Percentiles rank a stretch among this genome's conserved stretches.
Evolutionary conservation across 768 basidiomycete species (phyloP).

Genomic region (Postia placenta): DNA sequence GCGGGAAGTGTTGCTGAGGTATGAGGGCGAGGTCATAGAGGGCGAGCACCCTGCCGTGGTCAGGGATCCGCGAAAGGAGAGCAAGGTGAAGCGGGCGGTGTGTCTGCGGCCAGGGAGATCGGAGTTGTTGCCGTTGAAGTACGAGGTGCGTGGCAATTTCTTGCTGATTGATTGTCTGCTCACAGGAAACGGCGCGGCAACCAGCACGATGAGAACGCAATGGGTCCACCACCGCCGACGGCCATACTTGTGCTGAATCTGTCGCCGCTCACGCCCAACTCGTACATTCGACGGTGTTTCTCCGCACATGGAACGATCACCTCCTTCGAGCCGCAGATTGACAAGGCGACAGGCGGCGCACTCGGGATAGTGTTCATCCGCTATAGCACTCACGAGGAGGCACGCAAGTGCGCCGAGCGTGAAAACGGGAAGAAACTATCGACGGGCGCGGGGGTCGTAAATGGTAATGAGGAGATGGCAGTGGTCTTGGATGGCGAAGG

Average conservation of each 20-base stretch:
- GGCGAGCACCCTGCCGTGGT: conserved; percentile 35
- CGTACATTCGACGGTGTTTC: conserved; percentile 63
- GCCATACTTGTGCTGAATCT: conserved; percentile 69
- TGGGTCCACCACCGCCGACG: conserved; percentile 65
- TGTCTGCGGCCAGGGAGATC: conserved; percentile 26
- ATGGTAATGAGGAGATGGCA: conserved; percentile 54
- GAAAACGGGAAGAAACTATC: conserved; percentile 63
- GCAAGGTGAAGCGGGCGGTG: conserved; percentile 24
- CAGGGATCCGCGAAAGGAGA: conserved; percentile 50
- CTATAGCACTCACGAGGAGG: conserved; percentile 61
- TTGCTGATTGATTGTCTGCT: conserved; percentile 2
- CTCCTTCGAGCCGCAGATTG: conserved; percentile 72
- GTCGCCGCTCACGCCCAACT: conserved; percentile 63
- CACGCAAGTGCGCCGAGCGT: conserved; percentile 54
- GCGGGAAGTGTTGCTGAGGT: conserved; percentile 48
- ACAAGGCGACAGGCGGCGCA: conserved; percentile 72
- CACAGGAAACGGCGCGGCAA: too few relatives aligned
- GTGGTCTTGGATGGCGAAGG: conserved; percentile 82
- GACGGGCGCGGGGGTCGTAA: conserved; percentile 29
- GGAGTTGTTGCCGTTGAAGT: conserved; percentile 42
- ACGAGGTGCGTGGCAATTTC: conserved; percentile 42
- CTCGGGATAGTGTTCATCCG: conserved; percentile 79
- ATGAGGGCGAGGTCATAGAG: conserved; percentile 48
- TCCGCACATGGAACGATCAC: conserved; percentile 51
- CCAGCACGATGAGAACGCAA: conserved; percentile 76